Evolutionary conservation across 148 eudicot genomes (phyloP).

Genomic region (Persicaria maculosa): DNA sequence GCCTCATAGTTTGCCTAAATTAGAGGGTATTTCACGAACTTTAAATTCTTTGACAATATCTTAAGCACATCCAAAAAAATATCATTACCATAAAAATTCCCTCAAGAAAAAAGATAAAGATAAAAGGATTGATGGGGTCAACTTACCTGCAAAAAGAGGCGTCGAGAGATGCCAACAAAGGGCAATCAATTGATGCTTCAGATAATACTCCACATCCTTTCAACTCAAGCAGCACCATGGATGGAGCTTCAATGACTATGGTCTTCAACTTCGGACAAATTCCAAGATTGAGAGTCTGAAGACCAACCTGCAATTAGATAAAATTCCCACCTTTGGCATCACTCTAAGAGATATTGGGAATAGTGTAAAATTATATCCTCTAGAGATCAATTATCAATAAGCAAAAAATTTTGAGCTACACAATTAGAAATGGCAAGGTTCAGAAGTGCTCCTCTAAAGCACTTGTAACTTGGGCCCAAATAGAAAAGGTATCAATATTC

Average conservation of each 20-base stretch:
- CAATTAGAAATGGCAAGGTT: background rate
- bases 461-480: background rate
- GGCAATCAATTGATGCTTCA: conserved; percentile 71
- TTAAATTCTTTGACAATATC: background rate
- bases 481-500: background rate
- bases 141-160: conserved; percentile 93
- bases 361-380: background rate
- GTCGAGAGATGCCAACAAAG: conserved; percentile 71
- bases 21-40: background rate
- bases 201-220: conserved; percentile 96
- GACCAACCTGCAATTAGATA: conserved; percentile 64
- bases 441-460: background rate
- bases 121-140: background rate
- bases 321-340: background rate
- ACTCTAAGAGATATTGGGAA: background rate
- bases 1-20: background rate
- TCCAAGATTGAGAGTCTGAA: conserved; percentile 76
- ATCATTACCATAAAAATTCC: background rate
- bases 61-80: background rate
- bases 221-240: conserved; percentile 77
- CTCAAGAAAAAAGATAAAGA: conserved; percentile 2
- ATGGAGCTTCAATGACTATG: conserved; percentile 69
- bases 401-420: background rate
- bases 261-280: conserved; percentile 78
- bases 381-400: background rate